Base-by-base conservation (phyloP, 139 green algal species). In the Tetratostichococcus sp. region DNA sequence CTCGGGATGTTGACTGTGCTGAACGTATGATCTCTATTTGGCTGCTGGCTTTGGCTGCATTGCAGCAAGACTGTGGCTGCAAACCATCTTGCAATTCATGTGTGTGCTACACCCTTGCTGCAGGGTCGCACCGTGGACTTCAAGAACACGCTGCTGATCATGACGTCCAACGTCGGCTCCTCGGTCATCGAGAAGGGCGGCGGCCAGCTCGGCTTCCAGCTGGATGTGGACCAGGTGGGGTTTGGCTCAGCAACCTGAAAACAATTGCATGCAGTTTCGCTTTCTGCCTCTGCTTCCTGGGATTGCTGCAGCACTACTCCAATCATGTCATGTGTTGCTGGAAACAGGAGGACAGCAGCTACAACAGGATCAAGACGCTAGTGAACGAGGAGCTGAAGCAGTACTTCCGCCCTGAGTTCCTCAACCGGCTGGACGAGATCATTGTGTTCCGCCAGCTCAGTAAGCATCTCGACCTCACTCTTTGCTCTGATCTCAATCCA, bases 61-160 rank as follows among this genome's bases (percentile, higher is more conserved):
- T n/a, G n/a, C n/a, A n/a, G n/a, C n/a, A n/a, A n/a, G n/a, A n/a
- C n/a, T n/a, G n/a, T n/a, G n/a, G n/a, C n/a, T n/a, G n/a, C n/a
- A n/a, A n/a, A n/a, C n/a, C n/a, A n/a, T n/a, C n/a, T n/a, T n/a
- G n/a, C n/a, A n/a, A n/a, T n/a, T n/a, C n/a, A n/a, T n/a, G n/a
- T n/a, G n/a, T n/a, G n/a, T n/a, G n/a, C n/a, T n/a, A n/a, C n/a
- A n/a, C n/a, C n/a, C n/a, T n/a, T n/a, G n/a, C n/a, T n/a, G n/a
- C 75, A 80, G 76, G 96, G 96, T 39, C 90, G 96, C 71, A 96
- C 90, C 0, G 94, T 99, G 33, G 93, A 99, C 89, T 99, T 99
- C 90, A 99, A 99, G 88, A 99, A 99, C 90, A 97, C 92, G 35
- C 84, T 99, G 59, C 93, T 99, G 82, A 98, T 99, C 89, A 96